Evolutionary conservation across 176 grass and related monocot species (phyloP).

Genomic region (Bromus sterilis): DNA sequence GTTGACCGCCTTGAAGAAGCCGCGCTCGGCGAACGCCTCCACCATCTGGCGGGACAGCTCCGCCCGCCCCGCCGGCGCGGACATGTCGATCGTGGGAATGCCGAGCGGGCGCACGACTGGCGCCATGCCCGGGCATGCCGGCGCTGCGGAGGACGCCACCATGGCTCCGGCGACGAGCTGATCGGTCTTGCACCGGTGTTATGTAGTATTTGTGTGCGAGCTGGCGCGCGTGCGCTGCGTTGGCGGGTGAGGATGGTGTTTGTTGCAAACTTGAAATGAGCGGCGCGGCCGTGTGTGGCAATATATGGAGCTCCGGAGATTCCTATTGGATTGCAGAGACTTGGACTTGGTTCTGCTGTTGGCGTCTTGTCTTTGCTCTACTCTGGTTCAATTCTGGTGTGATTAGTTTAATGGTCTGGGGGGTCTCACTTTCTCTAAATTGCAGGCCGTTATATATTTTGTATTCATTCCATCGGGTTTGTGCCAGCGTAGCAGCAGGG

Average conservation of each 20-base stretch:
- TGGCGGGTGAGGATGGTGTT: neutral
- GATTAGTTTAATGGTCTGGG: neutral
- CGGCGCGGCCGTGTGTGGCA: neutral
- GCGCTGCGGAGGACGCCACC: constrained; percentile 27
- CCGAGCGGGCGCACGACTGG: neutral
- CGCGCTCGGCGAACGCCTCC: constrained; percentile 47
- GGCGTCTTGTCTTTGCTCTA: constrained; percentile 30
- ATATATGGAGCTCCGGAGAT: constrained; percentile 25
- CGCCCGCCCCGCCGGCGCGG: constrained; percentile 7
- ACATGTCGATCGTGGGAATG: constrained; percentile 64
- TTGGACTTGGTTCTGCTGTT: constrained; percentile 20
- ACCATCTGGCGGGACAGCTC: constrained; percentile 42
- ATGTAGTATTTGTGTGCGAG: neutral
- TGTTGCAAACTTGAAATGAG: neutral
- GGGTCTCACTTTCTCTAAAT: neutral
- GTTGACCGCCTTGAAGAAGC: constrained; percentile 93
- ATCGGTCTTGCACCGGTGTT: neutral
- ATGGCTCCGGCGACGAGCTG: constrained; percentile 3
- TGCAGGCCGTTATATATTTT: constrained; percentile 34
- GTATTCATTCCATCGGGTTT: constrained; percentile 7
- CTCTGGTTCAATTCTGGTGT: neutral
- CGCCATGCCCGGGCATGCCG: neutral
- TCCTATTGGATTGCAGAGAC: constrained; percentile 21
- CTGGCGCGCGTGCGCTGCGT: neutral
- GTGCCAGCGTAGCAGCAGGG: too few relatives aligned